Base-by-base conservation (phyloP, 1,284 basidiomycete species). In the Vanrija pseudolonga region DNA sequence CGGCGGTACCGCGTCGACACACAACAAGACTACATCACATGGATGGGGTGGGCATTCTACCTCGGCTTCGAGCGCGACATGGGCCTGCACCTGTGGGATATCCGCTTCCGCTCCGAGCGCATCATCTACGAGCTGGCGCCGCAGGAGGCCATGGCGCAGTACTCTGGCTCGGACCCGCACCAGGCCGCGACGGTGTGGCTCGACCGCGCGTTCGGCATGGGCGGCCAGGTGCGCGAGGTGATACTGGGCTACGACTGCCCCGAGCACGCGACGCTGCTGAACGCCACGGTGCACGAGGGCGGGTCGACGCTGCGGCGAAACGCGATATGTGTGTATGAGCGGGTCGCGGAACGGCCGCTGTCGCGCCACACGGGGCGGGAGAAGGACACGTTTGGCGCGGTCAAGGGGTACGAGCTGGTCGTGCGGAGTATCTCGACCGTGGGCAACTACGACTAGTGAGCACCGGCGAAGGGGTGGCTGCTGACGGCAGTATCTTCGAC, bases 241-340 rank as follows among this genome's bases (percentile, higher is more conserved):
- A 78, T 86, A 26, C 79, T 80, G 0, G 81, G 82, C 43, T 86
- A 86, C 65, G 85, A 87, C 67, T 86, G 85, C 62, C 85, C 85
- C 3, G 70, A 80, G 57, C 82, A 85, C 50, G 81, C 85, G 0
- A 74, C 82, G 14, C 83, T 80, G 63, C 74, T 87, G 5, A 82
- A 83, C 6, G 82, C 82, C 1, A 83, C 81, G 2, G 82, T 82
- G 0, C 80, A 82, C 66, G 72, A 72, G 41, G 54, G 65, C 4
- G 82, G 83, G 3, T 78, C 73, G 4, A 68, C 80, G 53, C 74
- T 74, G 14, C 77, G 79, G 47, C 72, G 78, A 17, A 78, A 80
- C 26, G 83, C 83, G 2, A 83, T 86, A 40, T 86, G 85, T 59
- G 71, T 86, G 40, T 86, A 85, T 53, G 85, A 86, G 65, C 79